Evolutionary conservation across 768 basidiomycete species (phyloP), one percentile per base, ranked within the genome.

Genomic region (Psilocybe tampanensis): DNA sequence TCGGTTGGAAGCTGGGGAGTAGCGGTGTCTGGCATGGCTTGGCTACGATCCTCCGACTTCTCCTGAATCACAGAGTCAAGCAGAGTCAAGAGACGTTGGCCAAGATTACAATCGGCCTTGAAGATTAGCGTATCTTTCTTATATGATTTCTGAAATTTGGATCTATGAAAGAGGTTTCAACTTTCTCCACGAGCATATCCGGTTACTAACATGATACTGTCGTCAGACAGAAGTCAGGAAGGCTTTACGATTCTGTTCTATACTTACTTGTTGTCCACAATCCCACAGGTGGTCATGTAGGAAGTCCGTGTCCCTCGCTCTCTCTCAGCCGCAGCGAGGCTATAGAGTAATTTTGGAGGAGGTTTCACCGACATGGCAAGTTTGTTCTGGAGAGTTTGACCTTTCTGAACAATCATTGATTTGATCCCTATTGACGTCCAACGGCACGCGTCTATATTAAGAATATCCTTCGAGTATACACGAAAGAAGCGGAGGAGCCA

Each of bases 1-100:
- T 87, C 85, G 34, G 73, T 66, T 2, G 85, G 84, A 1, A 86
- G 73, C 22, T 13, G 48, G 34, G 67, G 64, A 68, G 43, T n/a
- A n/a, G n/a, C n/a, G n/a, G n/a, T n/a, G n/a, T n/a, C n/a, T n/a
- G n/a, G n/a, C 39, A 52, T 48, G 3, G 3, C 44, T 34, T 45
- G 44, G 15, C 32, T 17, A 44, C 23, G 41, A 34, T 13, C n/a
- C 21, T 8, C 34, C n/a, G n/a, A n/a, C 23, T 54, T 17, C 24
- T 32, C 17, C 12, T 48, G 33, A 26, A 29, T 32, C 23, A n/a
- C 26, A 15, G 44, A 23, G 44, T 47, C 29, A 5, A 9, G 5
- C 29, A 29, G 29, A 29, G 29, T 29, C 5, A 29, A 29, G 29
- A 29, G 29, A 9, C 29, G 29, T 29, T 48, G 47, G 22, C n/a